Conservation (phyloP, 73 alveolate genomes). For the Uronychia setigera region DNA sequence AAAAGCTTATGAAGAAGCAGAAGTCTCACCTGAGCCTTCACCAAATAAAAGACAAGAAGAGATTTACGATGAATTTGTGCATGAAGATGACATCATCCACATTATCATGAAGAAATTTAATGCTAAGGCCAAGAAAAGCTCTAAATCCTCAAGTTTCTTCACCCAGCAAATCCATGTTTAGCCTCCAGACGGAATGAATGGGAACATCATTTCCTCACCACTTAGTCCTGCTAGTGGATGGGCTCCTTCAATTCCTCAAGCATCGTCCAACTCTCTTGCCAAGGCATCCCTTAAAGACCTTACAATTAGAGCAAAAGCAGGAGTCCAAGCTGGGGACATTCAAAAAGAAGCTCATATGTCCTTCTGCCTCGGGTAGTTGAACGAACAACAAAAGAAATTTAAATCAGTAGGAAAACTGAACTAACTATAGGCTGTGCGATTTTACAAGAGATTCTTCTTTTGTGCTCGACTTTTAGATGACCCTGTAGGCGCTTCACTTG, state of each 20-base stretch:
- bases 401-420: slow-evolving; percentile 28
- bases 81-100: slow-evolving; percentile 12
- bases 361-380: slow-evolving; percentile 89
- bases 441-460: slow-evolving; percentile 94
- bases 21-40: not conserved
- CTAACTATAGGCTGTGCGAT: slow-evolving; percentile 73
- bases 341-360: slow-evolving; percentile 98
- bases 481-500: slow-evolving; percentile 97
- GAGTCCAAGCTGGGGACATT: slow-evolving; percentile 95
- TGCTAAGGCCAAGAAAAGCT: slow-evolving; percentile 1
- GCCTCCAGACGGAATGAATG: slow-evolving; percentile 93
- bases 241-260: slow-evolving; percentile 96
- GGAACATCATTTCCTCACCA: slow-evolving; percentile 93
- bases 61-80: not conserved
- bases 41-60: not conserved
- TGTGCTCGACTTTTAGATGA: slow-evolving; percentile 97
- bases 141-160: slow-evolving; percentile 71
- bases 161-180: slow-evolving; percentile 92
- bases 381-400: slow-evolving; percentile 90
- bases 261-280: slow-evolving; percentile 69
- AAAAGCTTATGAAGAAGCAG: not conserved
- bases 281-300: slow-evolving; percentile 87
- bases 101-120: slow-evolving; percentile 47
- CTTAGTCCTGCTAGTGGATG: slow-evolving; percentile 95
- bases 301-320: slow-evolving; percentile 95